phyloP scores from a whole-genome alignment of 345 rosid species.

The Firmiana major region DNA sequence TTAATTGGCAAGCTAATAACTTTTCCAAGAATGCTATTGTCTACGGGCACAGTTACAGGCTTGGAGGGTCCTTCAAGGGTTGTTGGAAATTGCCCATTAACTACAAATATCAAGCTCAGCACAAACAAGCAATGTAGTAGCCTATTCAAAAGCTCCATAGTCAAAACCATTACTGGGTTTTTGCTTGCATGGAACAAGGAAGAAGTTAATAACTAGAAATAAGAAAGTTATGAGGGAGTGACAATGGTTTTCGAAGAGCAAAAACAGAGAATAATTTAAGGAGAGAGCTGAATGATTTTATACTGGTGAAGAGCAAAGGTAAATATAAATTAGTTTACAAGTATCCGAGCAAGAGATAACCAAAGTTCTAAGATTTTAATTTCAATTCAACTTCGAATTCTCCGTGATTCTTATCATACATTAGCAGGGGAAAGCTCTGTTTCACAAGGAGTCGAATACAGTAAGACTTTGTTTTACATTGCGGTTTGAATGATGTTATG shows the following conservation, averaged over 20 bases:
- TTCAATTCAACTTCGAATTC: not conserved
- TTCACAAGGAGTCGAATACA: too few relatives aligned
- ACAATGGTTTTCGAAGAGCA: not conserved
- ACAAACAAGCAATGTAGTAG: not conserved
- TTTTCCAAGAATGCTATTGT: slow-evolving; percentile 33
- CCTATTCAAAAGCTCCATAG: not conserved
- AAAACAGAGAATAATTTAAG: not conserved
- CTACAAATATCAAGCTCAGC: slow-evolving; percentile 11
- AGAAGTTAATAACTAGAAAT: not conserved
- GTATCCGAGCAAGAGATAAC: not conserved
- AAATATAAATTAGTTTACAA: not conserved
- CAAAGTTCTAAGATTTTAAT: not conserved
- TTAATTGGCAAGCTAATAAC: slow-evolving; percentile 50
- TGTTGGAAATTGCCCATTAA: slow-evolving; percentile 31
- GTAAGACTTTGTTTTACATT: too few relatives aligned
- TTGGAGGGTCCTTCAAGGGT: slow-evolving; percentile 67
- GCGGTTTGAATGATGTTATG: too few relatives aligned
- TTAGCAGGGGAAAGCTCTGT: not conserved
- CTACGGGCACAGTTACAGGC: slow-evolving; percentile 53
- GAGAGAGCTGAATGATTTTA: not conserved
- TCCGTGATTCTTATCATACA: not conserved
- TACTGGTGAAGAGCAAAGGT: not conserved
- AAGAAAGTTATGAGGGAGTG: not conserved
- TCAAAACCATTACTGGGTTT: slow-evolving; percentile 7
- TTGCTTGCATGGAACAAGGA: not conserved